Conservation (phyloP, 129 eudicot species). For the Arctium minus region DNA sequence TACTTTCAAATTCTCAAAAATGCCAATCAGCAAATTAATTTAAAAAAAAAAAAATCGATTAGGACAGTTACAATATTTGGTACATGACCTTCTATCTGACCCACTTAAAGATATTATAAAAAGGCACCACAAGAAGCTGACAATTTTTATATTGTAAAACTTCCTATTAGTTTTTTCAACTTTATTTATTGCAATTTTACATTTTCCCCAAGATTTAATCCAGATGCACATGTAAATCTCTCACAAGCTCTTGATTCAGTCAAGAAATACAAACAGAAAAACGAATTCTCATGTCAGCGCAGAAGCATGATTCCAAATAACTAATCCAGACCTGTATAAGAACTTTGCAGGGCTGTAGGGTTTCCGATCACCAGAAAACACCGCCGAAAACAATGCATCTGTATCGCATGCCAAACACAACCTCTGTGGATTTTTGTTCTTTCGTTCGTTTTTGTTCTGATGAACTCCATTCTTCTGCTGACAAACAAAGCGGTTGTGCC, state of each 20-base stretch:
- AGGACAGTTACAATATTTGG: constrained; percentile 23
- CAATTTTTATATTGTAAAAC: constrained; percentile 18
- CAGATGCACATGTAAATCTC: not conserved
- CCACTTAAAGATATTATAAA: constrained; percentile 30
- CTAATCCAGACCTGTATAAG: constrained; percentile 56
- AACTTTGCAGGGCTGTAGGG: constrained; percentile 88
- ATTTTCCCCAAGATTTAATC: not conserved
- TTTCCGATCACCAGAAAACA: constrained; percentile 63
- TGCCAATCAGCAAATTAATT: constrained; percentile 1
- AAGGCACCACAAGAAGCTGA: constrained; percentile 8
- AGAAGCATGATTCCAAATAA: not conserved
- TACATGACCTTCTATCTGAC: constrained; percentile 18
- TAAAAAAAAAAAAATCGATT: not conserved
- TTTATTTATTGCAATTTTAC: not conserved
- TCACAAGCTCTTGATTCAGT: not conserved
- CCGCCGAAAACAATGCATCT: constrained; percentile 77
- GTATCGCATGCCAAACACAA: constrained; percentile 85
- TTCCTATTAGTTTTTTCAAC: constrained; percentile 1
- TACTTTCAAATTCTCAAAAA: constrained; percentile 2
- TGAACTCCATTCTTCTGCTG: constrained; percentile 47
- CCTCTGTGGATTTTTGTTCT: constrained; percentile 30
- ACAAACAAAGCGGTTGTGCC: constrained; percentile 69
- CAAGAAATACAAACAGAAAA: not conserved
- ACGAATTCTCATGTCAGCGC: not conserved
- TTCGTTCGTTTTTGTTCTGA: constrained; percentile 24